Base-by-base conservation (phyloP, 495 filamentous ascomycete genomes). In the Baudoinia panamericana region DNA sequence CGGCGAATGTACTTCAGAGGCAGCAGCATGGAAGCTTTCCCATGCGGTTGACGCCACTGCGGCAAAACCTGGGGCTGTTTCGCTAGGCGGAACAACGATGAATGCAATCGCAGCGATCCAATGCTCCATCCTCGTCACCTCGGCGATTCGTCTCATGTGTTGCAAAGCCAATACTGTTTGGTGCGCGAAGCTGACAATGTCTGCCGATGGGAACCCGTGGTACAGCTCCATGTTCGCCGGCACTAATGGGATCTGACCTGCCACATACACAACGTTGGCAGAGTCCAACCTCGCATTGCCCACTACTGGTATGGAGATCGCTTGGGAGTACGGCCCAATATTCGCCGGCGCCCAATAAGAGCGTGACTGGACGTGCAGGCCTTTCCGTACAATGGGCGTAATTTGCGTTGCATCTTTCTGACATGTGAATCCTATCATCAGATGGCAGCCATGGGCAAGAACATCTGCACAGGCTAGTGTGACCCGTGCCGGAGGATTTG, bases 331-430 rank as follows among this genome's bases (percentile, higher is more conserved):
- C 0, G 92, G 90, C 0, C 90, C 90, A 38, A 99, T 99, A 50
- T 96, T 96, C 6, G 92, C 87, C 0, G 90, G 90, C 1, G 90
- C 92, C 90, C 90, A 99, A 68, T 96, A 95, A 3, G 82, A 90
- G 19, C 82, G 70, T 12, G 81, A 85, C 56, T 96, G 92, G 3
- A 99, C 86, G 57, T 99, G 90, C 1, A 99, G 69, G 2, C 76
- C 76, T 9, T 68, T 67, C 29, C 30, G 32, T 10, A 25, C 5
- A 4, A 5, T 20, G 38, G 9, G 10, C n/a, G 5, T 7, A 11
- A 22, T 5, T 7, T 6, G 15, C 8, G 12, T 23, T 17, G 16
- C 7, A 9, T 20, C 6, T 21, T 33, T 21, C 2, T 24, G 7
- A 18, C 39, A 27, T 8, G 48, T 51, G 1, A 66, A 65, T 19